These are phyloP conservation scores for Leishmania lainsoni DNA, from an alignment of 208 protist species.

Conservation along the genomic window DNA sequence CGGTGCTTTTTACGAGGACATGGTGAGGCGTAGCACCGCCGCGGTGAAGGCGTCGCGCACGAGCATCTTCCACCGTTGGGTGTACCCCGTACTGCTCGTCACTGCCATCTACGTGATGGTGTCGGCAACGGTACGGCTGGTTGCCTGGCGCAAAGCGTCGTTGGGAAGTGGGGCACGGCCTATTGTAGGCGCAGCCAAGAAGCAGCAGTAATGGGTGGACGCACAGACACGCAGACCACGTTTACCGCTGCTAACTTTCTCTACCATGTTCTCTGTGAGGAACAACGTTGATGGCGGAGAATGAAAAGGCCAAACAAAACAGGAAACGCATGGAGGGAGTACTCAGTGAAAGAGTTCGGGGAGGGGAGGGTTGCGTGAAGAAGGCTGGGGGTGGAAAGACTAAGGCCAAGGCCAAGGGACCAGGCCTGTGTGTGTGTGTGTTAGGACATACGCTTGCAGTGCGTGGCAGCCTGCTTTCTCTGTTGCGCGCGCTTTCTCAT, in stretches of 20 bases:
- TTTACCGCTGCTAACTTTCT: neutral
- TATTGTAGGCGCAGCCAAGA: neutral
- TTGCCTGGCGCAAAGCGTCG: constrained; percentile 9
- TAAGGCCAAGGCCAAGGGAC: neutral
- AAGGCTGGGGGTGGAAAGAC: neutral
- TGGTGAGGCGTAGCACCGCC: constrained; percentile 3
- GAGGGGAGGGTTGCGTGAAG: neutral
- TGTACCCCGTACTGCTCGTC: constrained; percentile 45
- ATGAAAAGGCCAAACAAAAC: neutral
- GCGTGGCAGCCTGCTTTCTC: neutral
- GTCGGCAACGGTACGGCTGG: constrained; percentile 12
- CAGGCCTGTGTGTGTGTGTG: neutral
- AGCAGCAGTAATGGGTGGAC: constrained; percentile 21
- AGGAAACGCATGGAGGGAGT: neutral
- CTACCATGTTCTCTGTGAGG: neutral
- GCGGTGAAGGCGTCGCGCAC: constrained; percentile 25
- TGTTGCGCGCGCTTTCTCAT: neutral
- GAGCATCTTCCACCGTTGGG: constrained; percentile 40
- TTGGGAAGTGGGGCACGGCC: neutral
- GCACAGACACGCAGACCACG: neutral
- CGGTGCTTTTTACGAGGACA: constrained; percentile 24
- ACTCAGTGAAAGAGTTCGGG: neutral
- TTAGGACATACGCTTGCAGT: neutral
- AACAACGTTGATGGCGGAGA: neutral
- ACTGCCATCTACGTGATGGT: constrained; percentile 40